phyloP scores from a whole-genome alignment of 108 stramenopile species.

The Cyclostephanos invisitatus region DNA sequence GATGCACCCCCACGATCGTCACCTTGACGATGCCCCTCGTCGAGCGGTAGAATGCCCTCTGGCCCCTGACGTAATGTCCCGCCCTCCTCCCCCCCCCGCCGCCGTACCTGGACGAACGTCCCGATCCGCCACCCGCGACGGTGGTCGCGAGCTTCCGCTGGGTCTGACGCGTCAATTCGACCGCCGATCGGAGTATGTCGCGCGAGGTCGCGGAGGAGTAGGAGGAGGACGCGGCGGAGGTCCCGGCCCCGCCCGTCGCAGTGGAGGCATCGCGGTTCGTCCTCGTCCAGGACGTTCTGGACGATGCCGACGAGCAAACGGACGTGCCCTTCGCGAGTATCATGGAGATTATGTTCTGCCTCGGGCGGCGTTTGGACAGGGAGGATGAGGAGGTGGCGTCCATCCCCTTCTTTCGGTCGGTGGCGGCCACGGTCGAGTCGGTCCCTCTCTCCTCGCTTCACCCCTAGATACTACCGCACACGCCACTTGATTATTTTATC shows the following conservation, averaged over 20 bases:
- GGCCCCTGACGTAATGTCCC: conserved; percentile 22
- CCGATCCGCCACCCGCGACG: background rate
- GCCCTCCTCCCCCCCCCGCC: background rate
- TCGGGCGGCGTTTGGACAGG: conserved; percentile 45
- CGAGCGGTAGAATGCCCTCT: conserved; percentile 34
- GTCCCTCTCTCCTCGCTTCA: too few relatives aligned
- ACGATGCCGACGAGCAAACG: background rate
- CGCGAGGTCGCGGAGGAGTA: background rate
- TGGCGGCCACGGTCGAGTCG: too few relatives aligned
- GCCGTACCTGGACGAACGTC: background rate
- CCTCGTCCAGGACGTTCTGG: background rate
- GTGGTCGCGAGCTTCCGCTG: background rate
- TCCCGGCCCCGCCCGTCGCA: too few relatives aligned
- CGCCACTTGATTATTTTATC: too few relatives aligned
- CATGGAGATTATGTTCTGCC: conserved; percentile 42
- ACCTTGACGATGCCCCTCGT: conserved; percentile 43
- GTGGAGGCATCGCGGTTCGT: background rate
- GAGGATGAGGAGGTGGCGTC: too few relatives aligned
- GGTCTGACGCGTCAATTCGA: conserved; percentile 26
- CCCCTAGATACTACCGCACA: too few relatives aligned
- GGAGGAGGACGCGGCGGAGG: background rate
- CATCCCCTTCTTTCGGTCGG: too few relatives aligned
- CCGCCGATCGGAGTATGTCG: conserved; percentile 23
- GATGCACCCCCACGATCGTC: conserved; percentile 47
- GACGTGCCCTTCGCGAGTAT: conserved; percentile 28